These are phyloP conservation scores for Apiotrichum brassicae DNA, from an alignment of 1,284 basidiomycete genomes.

Conservation along the genomic window DNA sequence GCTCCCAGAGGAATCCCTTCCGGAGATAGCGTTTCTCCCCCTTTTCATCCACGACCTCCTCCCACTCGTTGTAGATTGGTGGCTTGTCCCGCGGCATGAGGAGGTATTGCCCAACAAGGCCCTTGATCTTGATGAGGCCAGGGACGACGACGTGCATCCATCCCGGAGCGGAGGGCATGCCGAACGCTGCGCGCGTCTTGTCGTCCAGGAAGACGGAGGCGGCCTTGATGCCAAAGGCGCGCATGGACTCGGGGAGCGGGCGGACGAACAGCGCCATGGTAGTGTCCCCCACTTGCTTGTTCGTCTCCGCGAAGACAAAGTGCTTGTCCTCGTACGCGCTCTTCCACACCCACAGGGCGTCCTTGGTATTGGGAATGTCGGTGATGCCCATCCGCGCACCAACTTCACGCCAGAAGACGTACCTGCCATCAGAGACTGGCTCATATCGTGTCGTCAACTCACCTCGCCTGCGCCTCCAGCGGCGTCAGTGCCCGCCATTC, in stretches of 20 bases:
- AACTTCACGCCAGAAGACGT: slow-evolving; percentile 17
- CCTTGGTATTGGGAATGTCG: slow-evolving; percentile 8
- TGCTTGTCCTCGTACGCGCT: slow-evolving; percentile 1
- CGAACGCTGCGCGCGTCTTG: slow-evolving; percentile 10
- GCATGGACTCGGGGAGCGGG: slow-evolving; percentile 2
- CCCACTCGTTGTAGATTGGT: neutral
- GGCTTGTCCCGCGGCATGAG: neutral
- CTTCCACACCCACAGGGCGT: slow-evolving; percentile 9
- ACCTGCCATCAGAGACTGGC: slow-evolving; percentile 5
- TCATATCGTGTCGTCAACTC: neutral
- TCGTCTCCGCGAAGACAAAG: slow-evolving; percentile 6
- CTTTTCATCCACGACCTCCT: neutral
- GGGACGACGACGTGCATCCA: slow-evolving; percentile 6
- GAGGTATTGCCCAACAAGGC: slow-evolving; percentile 1
- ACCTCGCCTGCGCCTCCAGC: slow-evolving; percentile 14
- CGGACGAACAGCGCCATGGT: slow-evolving; percentile 9
- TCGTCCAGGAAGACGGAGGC: slow-evolving; percentile 12
- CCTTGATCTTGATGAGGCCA: slow-evolving; percentile 7
- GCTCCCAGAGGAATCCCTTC: slow-evolving; percentile 15
- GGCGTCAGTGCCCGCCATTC: slow-evolving; percentile 10
- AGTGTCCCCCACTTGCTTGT: slow-evolving; percentile 8
- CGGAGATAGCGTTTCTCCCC: neutral
- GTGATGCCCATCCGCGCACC: slow-evolving; percentile 17
- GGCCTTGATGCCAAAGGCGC: neutral
- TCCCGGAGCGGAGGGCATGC: neutral